Base-by-base conservation (phyloP, 441 rosid species). In the Adansonia madagascariensis region DNA sequence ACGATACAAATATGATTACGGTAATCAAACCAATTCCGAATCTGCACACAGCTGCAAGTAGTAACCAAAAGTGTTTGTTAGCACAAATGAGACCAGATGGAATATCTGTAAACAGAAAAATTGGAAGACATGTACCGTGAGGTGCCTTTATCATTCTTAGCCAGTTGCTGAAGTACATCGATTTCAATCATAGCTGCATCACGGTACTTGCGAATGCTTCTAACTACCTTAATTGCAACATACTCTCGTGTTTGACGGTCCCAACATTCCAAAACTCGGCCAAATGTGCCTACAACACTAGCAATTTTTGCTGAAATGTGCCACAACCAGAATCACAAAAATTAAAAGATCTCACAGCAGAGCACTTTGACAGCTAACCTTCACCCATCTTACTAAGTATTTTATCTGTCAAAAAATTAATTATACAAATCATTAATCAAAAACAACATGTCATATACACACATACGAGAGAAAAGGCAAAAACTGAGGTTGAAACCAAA, bases 181-280 rank as follows among this genome's bases (percentile, higher is more conserved):
- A 93, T 79, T 78, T 93, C 98, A 80, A 89, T 78, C 94, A 90
- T 90, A 22, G 96, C 98, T 60, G 98, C 96, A 61, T 91, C 92
- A 59, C 92, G 90, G 65, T 93, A 91, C 76, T 91, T 93, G 59
- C 82, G 83, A 39, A 91, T 85, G 87, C 93, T 88, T 66, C 94
- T 89, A 15, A 93, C 91, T 6, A 93, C 89, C 84, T 93, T 93
- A 77, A 93, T 78, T 2, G 98, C 98, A 52, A 93, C 98, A 84
- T 82, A 88, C 24, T 93, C 93, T 80, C 83, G 78, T 8, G 88
- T 84, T 81, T 91, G 84, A 43, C 94, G 90, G 78, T 93, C 98
- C 98, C 98, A 93, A 91, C 96, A 93, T 86, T 93, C 94, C 90
- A 93, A 88, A 82, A 91, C 98, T 77, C 89, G 98, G 79, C 98